Base-by-base conservation (phyloP, 345 rosid genomes). In the Ricinus communis region DNA sequence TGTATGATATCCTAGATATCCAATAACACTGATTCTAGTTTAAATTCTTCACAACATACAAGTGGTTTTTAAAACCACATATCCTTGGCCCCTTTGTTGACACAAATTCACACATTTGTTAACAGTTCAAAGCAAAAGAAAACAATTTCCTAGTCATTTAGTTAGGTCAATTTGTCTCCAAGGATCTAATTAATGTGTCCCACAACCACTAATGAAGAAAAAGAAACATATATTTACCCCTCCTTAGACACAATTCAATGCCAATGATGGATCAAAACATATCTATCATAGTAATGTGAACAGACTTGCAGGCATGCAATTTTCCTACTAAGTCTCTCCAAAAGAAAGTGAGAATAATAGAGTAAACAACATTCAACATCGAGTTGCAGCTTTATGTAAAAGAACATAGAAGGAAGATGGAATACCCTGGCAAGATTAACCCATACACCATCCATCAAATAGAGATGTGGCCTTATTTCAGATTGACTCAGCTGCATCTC, bases 401-500 rank as follows among this genome's bases (percentile, higher is more conserved):
- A 22, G 67, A 24, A 22, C 5, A 22, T 9, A 11, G 16, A 18
- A 64, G 53, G 51, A 63, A 45, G 50, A 43, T 7, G 15, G 13
- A 63, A 63, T 63, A 63, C 67, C 67, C 52, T 45, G 53, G 9
- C 1, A 60, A 28, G 10, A 64, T 47, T 43, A 65, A 30, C 8
- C 69, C 69, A 65, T 49, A 3, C 1, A 18, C 69, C 69, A 65
- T 65, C 49, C 7, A 4, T 11, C 43, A 30, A 28, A 18, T 27
- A 16, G 12, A 65, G 69, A 41, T 47, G 27, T 4, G 69, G 69
- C 69, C 69, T 65, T 28, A 65, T 47, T 10, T 65, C 56, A 10
- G 60, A 51, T 8, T 51, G n/a, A 10, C 47, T 50, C 45, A 70
- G 12, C n/a, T 68, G 27, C 59, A 27, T 16, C 30, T 70, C 66